These are phyloP conservation scores for Aleurites moluccanus DNA, from an alignment of 441 rosid genomes.

Conservation along the genomic window DNA sequence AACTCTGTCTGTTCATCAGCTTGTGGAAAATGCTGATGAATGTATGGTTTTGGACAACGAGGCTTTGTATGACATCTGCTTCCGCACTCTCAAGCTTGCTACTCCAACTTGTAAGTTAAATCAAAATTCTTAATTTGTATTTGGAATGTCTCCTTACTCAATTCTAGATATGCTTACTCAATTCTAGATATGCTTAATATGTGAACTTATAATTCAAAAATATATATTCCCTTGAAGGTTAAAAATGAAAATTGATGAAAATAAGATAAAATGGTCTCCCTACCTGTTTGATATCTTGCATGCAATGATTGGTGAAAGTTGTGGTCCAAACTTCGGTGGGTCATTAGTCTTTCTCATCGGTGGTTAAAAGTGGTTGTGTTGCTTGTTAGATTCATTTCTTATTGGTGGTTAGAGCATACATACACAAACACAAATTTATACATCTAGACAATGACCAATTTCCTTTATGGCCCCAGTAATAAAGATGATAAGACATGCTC, in stretches of 20 bases:
- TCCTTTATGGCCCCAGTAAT: slow-evolving; percentile 16
- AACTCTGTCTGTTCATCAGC: slow-evolving; percentile 62
- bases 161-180: neutral
- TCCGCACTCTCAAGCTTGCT: slow-evolving; percentile 56
- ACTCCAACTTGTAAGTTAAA: slow-evolving; percentile 48
- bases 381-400: slow-evolving; percentile 4
- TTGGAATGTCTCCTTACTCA: neutral
- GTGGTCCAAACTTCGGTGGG: slow-evolving; percentile 11
- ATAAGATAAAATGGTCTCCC: slow-evolving; percentile 3
- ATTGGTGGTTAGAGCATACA: neutral
- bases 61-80: slow-evolving; percentile 52
- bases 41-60: slow-evolving; percentile 62
- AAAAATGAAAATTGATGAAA: neutral
- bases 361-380: slow-evolving; percentile 13
- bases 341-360: slow-evolving; percentile 14
- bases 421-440: neutral
- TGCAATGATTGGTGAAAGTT: neutral
- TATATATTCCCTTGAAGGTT: neutral
- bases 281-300: neutral
- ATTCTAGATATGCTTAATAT: too few relatives aligned
- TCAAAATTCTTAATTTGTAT: neutral
- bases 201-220: neutral
- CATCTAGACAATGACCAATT: neutral
- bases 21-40: slow-evolving; percentile 63
- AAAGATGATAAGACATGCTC: neutral